phyloP scores from a whole-genome alignment of 2,329 filamentous ascomycete genomes.

The Conoideocrella luteorostrata region DNA sequence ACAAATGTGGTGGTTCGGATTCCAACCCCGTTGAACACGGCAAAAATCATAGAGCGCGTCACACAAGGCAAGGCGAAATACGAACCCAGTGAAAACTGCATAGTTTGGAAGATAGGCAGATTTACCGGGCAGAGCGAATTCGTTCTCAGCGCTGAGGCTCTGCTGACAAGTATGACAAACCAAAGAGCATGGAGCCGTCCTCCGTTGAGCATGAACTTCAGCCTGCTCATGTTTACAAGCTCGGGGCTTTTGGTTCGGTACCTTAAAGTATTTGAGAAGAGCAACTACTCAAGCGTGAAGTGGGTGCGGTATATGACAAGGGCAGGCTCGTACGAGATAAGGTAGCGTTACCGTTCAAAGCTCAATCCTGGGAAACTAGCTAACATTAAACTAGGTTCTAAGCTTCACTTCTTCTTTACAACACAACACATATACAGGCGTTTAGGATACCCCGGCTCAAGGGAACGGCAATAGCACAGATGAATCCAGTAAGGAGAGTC shows the following conservation, averaged over 20 bases:
- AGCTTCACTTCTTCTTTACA: conserved; percentile 11
- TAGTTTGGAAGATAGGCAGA: conserved; percentile 98
- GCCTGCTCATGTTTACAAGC: conserved; percentile 95
- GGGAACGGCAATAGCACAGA: conserved; percentile 2
- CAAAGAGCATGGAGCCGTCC: conserved; percentile 96
- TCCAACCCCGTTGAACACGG: conserved; percentile 93
- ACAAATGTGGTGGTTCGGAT: conserved; percentile 94
- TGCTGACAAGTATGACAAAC: conserved; percentile 93
- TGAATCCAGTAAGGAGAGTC: no score
- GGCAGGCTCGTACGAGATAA: conserved; percentile 94
- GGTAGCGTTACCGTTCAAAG: conserved; percentile 41
- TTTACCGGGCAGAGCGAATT: conserved; percentile 98
- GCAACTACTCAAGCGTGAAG: conserved; percentile 96
- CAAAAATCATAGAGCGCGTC: conserved; percentile 84
- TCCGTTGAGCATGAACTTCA: conserved; percentile 86
- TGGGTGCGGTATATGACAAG: conserved; percentile 99
- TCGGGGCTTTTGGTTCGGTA: conserved; percentile 88
- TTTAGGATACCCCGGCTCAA: conserved; percentile 4
- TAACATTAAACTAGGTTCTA: conserved; percentile 27
- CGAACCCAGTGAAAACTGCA: conserved; percentile 95
- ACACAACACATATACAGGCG: conserved; percentile 4
- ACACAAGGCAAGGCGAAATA: conserved; percentile 98
- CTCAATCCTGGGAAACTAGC: background rate
- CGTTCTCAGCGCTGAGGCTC: conserved; percentile 88
- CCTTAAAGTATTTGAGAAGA: conserved; percentile 98